phyloP scores from a whole-genome alignment of 345 rosid genomes.

The Mallotus nudiflorus region DNA sequence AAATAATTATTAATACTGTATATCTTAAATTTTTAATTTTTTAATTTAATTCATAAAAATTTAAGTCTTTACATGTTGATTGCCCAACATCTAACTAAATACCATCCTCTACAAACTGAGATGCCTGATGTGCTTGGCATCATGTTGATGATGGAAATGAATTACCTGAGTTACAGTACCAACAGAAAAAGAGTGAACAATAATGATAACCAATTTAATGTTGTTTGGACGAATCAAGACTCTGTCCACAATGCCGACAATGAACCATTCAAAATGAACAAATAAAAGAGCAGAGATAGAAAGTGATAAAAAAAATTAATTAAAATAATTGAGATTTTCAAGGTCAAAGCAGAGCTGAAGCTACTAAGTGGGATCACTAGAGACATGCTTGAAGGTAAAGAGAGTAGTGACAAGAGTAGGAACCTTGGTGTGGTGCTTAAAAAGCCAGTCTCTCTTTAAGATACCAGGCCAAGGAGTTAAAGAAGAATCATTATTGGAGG shows the following conservation, averaged over 20 bases:
- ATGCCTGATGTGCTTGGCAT: too few species aligned
- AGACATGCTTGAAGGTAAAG: constrained; percentile 59
- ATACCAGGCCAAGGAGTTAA: constrained; percentile 34
- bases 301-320: not conserved
- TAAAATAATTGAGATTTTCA: constrained; percentile 60
- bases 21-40: too few species aligned
- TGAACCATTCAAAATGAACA: not conserved
- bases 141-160: too few species aligned
- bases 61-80: too few species aligned
- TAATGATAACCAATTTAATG: constrained; percentile 60
- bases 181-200: constrained; percentile 58
- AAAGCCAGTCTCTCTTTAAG: constrained; percentile 77
- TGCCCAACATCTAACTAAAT: too few species aligned
- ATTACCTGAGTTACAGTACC: constrained; percentile 28
- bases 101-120: too few species aligned
- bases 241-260: constrained; percentile 30
- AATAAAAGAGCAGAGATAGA: not conserved
- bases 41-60: too few species aligned
- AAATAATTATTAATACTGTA: too few species aligned
- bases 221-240: constrained; percentile 65
- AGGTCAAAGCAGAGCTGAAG: constrained; percentile 87
- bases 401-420: constrained; percentile 73
- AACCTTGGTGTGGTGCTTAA: constrained; percentile 81
- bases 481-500: constrained; percentile 21
- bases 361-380: constrained; percentile 94